These are phyloP conservation scores for Globisporangium solare DNA, from an alignment of 352 stramenopile species.

Conservation along the genomic window DNA sequence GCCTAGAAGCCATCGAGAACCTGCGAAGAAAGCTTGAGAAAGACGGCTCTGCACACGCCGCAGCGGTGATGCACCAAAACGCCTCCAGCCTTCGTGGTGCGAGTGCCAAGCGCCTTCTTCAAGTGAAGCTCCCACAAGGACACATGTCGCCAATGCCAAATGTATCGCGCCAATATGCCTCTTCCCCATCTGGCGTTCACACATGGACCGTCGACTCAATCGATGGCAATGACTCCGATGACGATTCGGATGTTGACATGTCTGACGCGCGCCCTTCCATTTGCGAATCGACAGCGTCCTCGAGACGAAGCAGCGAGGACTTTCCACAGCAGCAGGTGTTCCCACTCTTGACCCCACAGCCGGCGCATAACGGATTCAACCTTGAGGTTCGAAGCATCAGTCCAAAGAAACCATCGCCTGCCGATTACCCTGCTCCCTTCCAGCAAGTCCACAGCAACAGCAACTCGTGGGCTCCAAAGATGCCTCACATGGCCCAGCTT, in stretches of 20 bases:
- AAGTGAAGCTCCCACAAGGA: constrained; percentile 47
- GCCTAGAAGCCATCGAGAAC: constrained; percentile 71
- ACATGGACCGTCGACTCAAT: constrained; percentile 10
- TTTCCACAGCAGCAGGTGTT: constrained; percentile 4
- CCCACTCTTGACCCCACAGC: constrained; percentile 39
- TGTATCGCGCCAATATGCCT: constrained; percentile 5
- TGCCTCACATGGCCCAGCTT: not conserved
- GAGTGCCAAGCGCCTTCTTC: constrained; percentile 67
- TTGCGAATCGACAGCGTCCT: not conserved
- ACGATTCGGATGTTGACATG: constrained; percentile 13
- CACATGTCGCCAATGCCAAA: constrained; percentile 14
- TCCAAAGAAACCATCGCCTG: constrained; percentile 23
- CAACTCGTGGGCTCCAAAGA: constrained; percentile 5
- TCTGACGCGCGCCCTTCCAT: constrained; percentile 2
- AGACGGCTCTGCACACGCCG: constrained; percentile 27
- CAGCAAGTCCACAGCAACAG: not conserved
- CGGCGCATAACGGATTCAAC: constrained; percentile 37
- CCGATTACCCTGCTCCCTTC: constrained; percentile 2
- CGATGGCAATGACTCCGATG: constrained; percentile 9
- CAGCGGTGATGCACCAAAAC: constrained; percentile 33
- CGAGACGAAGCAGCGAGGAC: constrained; percentile 1
- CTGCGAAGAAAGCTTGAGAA: constrained; percentile 69
- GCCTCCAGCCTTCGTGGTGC: constrained; percentile 51
- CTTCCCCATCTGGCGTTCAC: not conserved
- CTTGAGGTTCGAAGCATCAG: constrained; percentile 42